Percentiles rank a stretch among this genome's conserved stretches.
These are phyloP conservation scores for Echria macrotheca DNA, from an alignment of 495 filamentous ascomycete species.

Conservation along the genomic window DNA sequence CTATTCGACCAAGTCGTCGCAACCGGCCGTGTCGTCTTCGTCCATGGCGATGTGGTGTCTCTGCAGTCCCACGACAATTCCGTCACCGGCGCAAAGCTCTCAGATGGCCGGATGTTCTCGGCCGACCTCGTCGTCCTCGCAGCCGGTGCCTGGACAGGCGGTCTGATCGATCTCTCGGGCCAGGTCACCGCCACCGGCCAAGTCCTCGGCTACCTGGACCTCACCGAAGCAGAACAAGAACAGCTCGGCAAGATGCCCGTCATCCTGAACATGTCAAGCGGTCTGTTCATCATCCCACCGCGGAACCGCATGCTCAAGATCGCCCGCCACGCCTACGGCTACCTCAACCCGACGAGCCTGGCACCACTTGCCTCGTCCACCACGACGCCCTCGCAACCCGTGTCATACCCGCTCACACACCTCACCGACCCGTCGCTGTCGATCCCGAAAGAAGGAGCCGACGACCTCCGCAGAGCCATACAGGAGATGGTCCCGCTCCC, in stretches of 20 bases:
- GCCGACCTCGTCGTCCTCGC: constrained; percentile 77
- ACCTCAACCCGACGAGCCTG: constrained; percentile 58
- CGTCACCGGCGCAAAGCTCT: constrained; percentile 51
- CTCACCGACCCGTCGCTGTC: constrained; percentile 34
- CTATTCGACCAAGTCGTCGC: constrained; percentile 48
- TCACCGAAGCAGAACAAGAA: constrained; percentile 63
- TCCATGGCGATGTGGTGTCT: constrained; percentile 54
- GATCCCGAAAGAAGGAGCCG: constrained; percentile 56
- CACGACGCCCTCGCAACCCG: constrained; percentile 4
- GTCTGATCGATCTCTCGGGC: constrained; percentile 72
- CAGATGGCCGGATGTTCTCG: constrained; percentile 45
- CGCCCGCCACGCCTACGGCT: constrained; percentile 77
- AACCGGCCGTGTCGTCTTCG: constrained; percentile 57
- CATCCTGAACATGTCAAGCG: constrained; percentile 71
- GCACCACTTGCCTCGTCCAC: constrained; percentile 34
- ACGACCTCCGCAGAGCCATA: constrained; percentile 57
- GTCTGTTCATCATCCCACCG: constrained; percentile 81
- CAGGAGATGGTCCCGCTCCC: constrained; percentile 54
- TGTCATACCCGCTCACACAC: constrained; percentile 46
- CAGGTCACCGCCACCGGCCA: constrained; percentile 75
- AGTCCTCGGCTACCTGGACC: constrained; percentile 65
- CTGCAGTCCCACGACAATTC: constrained; percentile 41
- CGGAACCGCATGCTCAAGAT: constrained; percentile 66
- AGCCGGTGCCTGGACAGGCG: constrained; percentile 77
- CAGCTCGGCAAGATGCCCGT: constrained; percentile 62